phyloP scores from a whole-genome alignment of 2,329 filamentous ascomycete genomes.

The Torrubiella hemipterigena region DNA sequence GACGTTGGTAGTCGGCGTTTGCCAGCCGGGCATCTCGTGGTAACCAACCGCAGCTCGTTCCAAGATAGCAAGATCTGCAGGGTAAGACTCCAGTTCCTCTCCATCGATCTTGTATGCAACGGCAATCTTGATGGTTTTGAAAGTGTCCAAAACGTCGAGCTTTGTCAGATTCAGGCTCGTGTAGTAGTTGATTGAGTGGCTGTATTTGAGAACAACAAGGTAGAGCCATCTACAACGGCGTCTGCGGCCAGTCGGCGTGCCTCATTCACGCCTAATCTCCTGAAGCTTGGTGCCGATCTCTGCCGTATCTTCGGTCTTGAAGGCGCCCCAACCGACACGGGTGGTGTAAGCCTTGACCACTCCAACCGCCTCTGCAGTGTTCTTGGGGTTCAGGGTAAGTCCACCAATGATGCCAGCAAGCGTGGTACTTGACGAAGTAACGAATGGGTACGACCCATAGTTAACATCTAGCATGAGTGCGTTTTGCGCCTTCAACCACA shows the following conservation, averaged over 20 bases:
- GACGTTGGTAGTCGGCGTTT: slow-evolving; percentile 46
- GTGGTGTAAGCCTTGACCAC: slow-evolving; percentile 62
- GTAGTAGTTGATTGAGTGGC: slow-evolving; percentile 51
- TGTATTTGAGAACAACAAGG: slow-evolving; percentile 58
- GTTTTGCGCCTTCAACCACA: slow-evolving; percentile 51
- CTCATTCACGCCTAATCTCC: slow-evolving; percentile 30
- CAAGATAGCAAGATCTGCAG: slow-evolving; percentile 46
- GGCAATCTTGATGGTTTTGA: slow-evolving; percentile 63
- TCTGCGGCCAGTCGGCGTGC: slow-evolving; percentile 43
- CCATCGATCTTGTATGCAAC: slow-evolving; percentile 48
- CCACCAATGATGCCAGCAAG: slow-evolving; percentile 47
- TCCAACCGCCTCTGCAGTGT: slow-evolving; percentile 47
- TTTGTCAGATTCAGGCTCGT: slow-evolving; percentile 48
- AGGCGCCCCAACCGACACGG: slow-evolving; percentile 48
- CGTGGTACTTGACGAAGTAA: slow-evolving; percentile 45
- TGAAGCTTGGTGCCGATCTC: slow-evolving; percentile 31
- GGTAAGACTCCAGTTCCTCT: slow-evolving; percentile 38
- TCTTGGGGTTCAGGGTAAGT: slow-evolving; percentile 47
- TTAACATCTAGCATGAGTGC: slow-evolving; percentile 55
- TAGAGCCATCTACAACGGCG: slow-evolving; percentile 49
- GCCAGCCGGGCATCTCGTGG: slow-evolving; percentile 58
- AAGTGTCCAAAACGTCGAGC: slow-evolving; percentile 51
- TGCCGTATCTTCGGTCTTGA: slow-evolving; percentile 48
- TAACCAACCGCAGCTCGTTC: slow-evolving; percentile 53
- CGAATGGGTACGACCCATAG: slow-evolving; percentile 29